phyloP scores from a whole-genome alignment of 208 protist species.

The Novymonas esmeraldas region DNA sequence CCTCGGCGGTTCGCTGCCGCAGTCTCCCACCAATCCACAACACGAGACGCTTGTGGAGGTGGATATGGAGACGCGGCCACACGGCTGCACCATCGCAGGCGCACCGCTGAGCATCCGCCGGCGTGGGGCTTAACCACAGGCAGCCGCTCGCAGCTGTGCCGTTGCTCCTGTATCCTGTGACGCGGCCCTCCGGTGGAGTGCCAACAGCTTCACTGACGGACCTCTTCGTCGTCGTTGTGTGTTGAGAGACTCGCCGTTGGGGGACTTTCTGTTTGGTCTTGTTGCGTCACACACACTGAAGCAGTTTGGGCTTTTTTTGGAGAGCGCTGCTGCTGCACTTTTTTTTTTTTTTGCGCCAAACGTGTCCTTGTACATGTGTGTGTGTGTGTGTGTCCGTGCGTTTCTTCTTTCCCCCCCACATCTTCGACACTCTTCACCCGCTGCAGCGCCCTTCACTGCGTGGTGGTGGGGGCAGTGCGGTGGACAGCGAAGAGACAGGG shows the following conservation, averaged over 20 bases:
- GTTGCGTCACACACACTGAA: no score
- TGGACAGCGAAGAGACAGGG: no score
- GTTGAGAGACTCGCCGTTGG: no score
- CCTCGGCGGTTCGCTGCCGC: neutral
- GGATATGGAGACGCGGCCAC: neutral
- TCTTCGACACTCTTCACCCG: neutral
- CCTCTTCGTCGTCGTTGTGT: no score
- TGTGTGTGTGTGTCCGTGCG: neutral
- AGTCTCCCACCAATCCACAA: neutral
- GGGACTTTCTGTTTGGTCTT: neutral
- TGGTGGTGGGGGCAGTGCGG: no score
- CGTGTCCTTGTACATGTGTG: no score
- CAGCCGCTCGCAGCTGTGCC: neutral
- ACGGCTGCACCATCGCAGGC: neutral
- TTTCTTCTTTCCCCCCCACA: neutral
- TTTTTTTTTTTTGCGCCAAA: neutral
- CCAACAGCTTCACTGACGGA: no score
- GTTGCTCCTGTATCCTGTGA: no score
- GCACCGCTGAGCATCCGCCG: neutral
- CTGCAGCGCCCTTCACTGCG: no score
- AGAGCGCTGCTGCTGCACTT: neutral
- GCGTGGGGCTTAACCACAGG: neutral
- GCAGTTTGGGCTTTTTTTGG: neutral
- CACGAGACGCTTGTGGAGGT: neutral
- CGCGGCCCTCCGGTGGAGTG: no score